Conservation (phyloP, 2,329 filamentous ascomycete species). For the Sordariomycetes sp. region DNA sequence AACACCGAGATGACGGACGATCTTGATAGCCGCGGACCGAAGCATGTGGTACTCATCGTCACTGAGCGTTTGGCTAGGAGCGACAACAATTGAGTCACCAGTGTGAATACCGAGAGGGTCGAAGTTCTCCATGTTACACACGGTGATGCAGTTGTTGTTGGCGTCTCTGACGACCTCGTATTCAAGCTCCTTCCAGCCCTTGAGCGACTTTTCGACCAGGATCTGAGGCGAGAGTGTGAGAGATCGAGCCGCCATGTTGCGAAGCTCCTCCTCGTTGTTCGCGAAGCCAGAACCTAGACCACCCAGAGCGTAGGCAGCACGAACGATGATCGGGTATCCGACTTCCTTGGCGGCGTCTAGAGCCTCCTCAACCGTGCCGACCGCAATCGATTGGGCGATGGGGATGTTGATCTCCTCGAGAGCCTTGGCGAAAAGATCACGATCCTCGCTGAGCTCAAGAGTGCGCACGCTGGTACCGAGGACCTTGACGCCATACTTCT, state of each 20-base stretch:
- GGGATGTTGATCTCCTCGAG: slow-evolving; percentile 96
- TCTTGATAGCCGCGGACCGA: slow-evolving; percentile 93
- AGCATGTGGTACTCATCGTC: slow-evolving; percentile 99
- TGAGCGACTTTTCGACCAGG: slow-evolving; percentile 94
- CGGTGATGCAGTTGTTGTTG: slow-evolving; percentile 97
- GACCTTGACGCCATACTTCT: slow-evolving; percentile 91
- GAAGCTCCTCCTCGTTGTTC: slow-evolving; percentile 85
- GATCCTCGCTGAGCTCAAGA: slow-evolving; percentile 88
- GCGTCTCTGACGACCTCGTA: slow-evolving; percentile 97
- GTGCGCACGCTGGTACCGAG: slow-evolving; percentile 92
- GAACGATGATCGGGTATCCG: slow-evolving; percentile 96
- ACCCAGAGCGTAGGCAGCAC: slow-evolving; percentile 91
- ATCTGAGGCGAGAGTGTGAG: slow-evolving; percentile 93
- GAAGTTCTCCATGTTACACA: slow-evolving; percentile 81
- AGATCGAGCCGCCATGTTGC: slow-evolving; percentile 86
- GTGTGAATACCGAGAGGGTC: slow-evolving; percentile 96
- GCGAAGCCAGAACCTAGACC: slow-evolving; percentile 96
- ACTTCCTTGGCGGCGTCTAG: slow-evolving; percentile 77
- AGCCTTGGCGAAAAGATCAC: slow-evolving; percentile 91
- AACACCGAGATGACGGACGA: slow-evolving; percentile 91
- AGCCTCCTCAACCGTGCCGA: slow-evolving; percentile 84
- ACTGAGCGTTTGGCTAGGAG: slow-evolving; percentile 90
- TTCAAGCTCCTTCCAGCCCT: slow-evolving; percentile 99
- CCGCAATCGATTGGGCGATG: slow-evolving; percentile 92
- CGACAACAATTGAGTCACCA: slow-evolving; percentile 96